Evolutionary conservation across 2,329 filamentous ascomycete genomes (phyloP).

Genomic region (Corniculantispora saksenae): DNA sequence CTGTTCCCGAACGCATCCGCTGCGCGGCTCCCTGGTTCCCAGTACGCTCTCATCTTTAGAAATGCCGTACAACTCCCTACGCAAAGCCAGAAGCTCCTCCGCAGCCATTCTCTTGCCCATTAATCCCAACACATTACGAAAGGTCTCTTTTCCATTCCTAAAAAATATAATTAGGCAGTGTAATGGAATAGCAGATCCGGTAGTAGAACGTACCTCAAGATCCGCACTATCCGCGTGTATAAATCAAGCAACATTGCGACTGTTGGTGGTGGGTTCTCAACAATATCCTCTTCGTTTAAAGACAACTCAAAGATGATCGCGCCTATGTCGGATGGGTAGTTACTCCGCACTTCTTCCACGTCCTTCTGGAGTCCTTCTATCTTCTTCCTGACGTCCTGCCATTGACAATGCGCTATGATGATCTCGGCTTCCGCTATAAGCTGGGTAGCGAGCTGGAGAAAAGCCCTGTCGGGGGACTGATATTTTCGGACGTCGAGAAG

Average conservation of each 20-base stretch:
- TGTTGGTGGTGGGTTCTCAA: background rate
- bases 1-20: too few species aligned
- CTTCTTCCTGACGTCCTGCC: too few species aligned
- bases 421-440: too few species aligned
- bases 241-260: background rate
- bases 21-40: background rate
- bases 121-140: background rate
- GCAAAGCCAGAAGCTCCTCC: background rate
- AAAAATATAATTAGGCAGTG: background rate
- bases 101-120: background rate
- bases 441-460: too few species aligned
- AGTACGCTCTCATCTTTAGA: background rate
- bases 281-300: background rate
- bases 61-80: background rate
- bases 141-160: background rate
- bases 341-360: background rate
- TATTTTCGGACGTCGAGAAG: too few species aligned
- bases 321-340: background rate
- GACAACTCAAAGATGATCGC: background rate
- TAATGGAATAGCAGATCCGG: background rate
- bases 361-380: background rate
- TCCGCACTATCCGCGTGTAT: background rate
- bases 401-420: too few species aligned
- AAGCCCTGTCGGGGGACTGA: too few species aligned
- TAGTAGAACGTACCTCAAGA: background rate